Base-by-base conservation (phyloP, 805 yeast genomes). In the Teunomyces panamensis region DNA sequence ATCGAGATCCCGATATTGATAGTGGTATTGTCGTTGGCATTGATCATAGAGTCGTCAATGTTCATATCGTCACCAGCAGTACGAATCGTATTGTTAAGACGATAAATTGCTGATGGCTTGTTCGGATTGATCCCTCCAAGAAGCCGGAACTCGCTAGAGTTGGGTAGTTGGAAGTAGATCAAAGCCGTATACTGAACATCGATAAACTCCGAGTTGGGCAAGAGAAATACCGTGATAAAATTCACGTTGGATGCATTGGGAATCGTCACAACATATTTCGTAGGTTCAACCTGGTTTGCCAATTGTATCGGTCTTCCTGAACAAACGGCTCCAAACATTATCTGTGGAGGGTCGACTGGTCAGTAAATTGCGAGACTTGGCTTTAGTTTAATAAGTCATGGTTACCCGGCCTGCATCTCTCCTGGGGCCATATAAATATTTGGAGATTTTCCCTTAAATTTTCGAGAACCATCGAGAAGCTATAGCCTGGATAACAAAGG, bases 81-180 rank as follows among this genome's bases (percentile, higher is more conserved):
- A 6, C 63, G 33, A 10, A 10, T 24, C 16, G 37, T 54, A 52
- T 73, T 75, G 60, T 84, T 88, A 49, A 92, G 78, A 59, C 85
- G 86, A 73, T 87, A 94, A 2, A 94, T 94, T 0, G 97, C 96
- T 49, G 96, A 87, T 32, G 95, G 98, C 62, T 92, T 94, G 32
- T 66, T 69, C 0, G 75, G 67, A 39, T 79, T 77, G 26, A 86
- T 59, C 9, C 83, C 83, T 3, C 92, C 92, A 47, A 85, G 73
- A 10, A 88, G 70, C 53, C 78, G 79, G 65, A 85, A 87, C 28
- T 85, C 77, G 17, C 73, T 76, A 44, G 75, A 68, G 8, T 76
- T 72, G 10, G 91, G 90, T 45, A 91, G 68, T 62, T 92, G 96
- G 67, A 89, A 92, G 65, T 86, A 94, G 2, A 94, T 88, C 36